These are phyloP conservation scores for Calonectria pauciramosa DNA, from an alignment of 2,329 filamentous ascomycete species.

Conservation along the genomic window DNA sequence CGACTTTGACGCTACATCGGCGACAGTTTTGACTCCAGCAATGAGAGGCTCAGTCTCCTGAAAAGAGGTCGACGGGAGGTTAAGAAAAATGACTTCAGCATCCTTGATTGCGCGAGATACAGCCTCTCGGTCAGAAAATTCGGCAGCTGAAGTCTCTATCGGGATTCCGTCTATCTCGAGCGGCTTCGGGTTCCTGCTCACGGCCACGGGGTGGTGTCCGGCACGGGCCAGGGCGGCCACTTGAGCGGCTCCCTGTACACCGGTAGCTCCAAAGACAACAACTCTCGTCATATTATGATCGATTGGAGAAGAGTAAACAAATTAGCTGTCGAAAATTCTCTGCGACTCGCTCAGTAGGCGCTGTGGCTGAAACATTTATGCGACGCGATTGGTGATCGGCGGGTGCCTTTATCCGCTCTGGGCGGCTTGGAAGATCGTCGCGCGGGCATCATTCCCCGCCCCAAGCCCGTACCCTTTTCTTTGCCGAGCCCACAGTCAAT, in stretches of 20 bases:
- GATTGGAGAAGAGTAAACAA: too few relatives aligned
- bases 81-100: not conserved
- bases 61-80: not conserved
- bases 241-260: not conserved
- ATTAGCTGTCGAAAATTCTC: not conserved
- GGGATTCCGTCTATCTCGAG: not conserved
- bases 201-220: constrained; percentile 1
- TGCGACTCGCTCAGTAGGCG: not conserved
- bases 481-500: not conserved
- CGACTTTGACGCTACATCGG: not conserved
- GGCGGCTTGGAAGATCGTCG: not conserved
- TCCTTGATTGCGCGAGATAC: not conserved
- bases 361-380: not conserved
- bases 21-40: not conserved
- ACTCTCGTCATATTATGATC: not conserved
- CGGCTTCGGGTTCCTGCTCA: not conserved
- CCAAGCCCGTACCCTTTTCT: not conserved
- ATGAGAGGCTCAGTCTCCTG: not conserved
- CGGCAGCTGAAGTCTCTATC: not conserved
- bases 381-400: not conserved
- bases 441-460: not conserved
- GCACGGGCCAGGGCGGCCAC: not conserved
- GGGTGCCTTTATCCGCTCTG: not conserved
- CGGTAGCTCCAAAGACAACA: not conserved
- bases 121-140: not conserved